A percentile compares a stretch with the other conserved stretches of the same genome.
Evolutionary conservation across 148 eudicot species (phyloP).

Genomic region (Nepenthes mirabilis): DNA sequence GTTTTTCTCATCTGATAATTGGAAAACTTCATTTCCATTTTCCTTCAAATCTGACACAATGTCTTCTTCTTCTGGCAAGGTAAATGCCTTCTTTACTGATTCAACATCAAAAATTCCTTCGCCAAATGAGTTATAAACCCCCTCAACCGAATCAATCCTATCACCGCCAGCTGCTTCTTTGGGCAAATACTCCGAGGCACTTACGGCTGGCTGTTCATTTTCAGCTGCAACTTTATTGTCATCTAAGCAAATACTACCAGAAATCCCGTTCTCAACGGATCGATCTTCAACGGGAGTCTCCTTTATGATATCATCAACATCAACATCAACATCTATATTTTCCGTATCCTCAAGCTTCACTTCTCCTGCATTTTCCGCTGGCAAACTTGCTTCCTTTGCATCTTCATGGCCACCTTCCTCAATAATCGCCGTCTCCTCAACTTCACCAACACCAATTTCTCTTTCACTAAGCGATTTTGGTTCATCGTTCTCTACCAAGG

Average conservation of each 20-base stretch:
- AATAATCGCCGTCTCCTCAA: constrained; percentile 22
- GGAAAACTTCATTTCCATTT: constrained; percentile 9
- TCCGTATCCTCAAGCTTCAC: constrained; percentile 14
- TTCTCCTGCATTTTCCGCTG: constrained; percentile 16
- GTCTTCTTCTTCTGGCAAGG: constrained; percentile 3
- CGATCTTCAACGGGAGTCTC: constrained; percentile 5
- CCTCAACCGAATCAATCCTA: constrained; percentile 1
- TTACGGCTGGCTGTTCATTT: constrained; percentile 5
- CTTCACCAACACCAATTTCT: constrained; percentile 43
- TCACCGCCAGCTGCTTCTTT: constrained; percentile 4
- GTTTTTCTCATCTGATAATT: constrained; percentile 6
- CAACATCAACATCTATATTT: background rate
- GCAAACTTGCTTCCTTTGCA: constrained; percentile 5
- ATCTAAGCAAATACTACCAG: constrained; percentile 14
- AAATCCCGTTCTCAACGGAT: constrained; percentile 7
- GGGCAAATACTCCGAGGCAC: background rate
- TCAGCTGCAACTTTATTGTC: constrained; percentile 21
- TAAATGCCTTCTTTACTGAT: constrained; percentile 5
- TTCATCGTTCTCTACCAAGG: constrained; percentile 51
- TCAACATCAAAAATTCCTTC: constrained; percentile 6
- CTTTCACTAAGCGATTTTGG: constrained; percentile 33
- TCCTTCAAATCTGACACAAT: constrained; percentile 6
- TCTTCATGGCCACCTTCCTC: constrained; percentile 18
- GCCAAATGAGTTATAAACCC: background rate
- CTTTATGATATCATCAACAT: constrained; percentile 8